These are phyloP conservation scores for Dioszegia hungarica DNA, from an alignment of 768 basidiomycete genomes.

Conservation along the genomic window DNA sequence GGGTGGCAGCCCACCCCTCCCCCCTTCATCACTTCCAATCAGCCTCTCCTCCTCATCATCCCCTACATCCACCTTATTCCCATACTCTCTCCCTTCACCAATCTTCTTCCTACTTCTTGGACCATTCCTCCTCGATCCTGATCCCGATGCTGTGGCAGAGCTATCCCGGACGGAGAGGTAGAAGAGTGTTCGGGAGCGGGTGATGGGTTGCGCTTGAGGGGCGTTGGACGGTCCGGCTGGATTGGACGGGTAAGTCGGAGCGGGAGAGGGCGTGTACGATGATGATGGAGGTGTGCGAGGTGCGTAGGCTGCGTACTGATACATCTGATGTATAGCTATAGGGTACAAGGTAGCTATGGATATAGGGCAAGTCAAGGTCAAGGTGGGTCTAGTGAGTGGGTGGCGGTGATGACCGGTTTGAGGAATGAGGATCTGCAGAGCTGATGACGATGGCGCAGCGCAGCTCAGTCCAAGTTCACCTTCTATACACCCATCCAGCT, in stretches of 20 bases:
- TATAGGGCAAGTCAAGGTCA: background rate
- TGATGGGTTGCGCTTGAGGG: slow-evolving; percentile 43
- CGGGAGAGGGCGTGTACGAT: background rate
- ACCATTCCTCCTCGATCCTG: background rate
- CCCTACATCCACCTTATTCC: slow-evolving; percentile 32
- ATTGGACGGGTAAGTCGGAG: background rate
- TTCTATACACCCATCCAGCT: background rate
- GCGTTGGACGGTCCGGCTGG: background rate
- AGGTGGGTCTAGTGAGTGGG: no score
- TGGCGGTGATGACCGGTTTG: background rate
- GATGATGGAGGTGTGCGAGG: slow-evolving; percentile 5
- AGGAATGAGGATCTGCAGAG: slow-evolving; percentile 1
- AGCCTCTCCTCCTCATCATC: slow-evolving; percentile 57
- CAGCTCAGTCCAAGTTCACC: background rate
- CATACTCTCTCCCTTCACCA: slow-evolving; percentile 17
- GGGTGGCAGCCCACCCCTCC: slow-evolving; percentile 61
- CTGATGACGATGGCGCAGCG: background rate
- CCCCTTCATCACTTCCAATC: slow-evolving; percentile 29
- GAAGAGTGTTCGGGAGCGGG: slow-evolving; percentile 81
- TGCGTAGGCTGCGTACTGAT: background rate
- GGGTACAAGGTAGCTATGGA: background rate
- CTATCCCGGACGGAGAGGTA: slow-evolving; percentile 93
- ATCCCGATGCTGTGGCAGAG: slow-evolving; percentile 28
- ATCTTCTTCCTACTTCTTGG: background rate
- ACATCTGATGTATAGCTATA: slow-evolving; percentile 5